These are phyloP conservation scores for Ceratocystis huliohia DNA, from an alignment of 2,329 filamentous ascomycete species.

Conservation along the genomic window DNA sequence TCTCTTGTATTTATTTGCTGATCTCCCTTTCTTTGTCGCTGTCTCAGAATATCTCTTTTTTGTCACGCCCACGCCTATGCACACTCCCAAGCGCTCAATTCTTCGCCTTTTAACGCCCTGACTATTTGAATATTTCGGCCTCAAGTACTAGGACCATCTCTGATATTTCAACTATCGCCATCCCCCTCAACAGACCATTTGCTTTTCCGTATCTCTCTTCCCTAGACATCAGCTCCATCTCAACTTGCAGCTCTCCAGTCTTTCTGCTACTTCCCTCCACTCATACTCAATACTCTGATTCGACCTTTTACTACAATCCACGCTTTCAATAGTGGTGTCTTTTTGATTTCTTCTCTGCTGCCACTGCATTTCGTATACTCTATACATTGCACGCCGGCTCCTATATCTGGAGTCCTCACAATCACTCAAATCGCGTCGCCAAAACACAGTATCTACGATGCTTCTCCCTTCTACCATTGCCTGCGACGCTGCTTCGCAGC, in stretches of 20 bases:
- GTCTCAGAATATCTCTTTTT: constrained; percentile 7
- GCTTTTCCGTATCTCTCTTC: constrained; percentile 8
- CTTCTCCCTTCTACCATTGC: constrained; percentile 46
- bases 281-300: not conserved
- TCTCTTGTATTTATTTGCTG: not conserved
- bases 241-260: not conserved
- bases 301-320: not conserved
- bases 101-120: not conserved
- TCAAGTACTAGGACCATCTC: not conserved
- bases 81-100: not conserved
- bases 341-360: not conserved
- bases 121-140: not conserved
- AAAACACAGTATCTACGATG: constrained; percentile 31
- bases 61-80: constrained; percentile 1
- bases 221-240: not conserved
- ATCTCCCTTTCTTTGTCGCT: constrained; percentile 3
- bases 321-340: constrained; percentile 11
- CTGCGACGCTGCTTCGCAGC: constrained; percentile 43
- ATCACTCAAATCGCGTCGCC: not conserved
- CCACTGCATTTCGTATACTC: not conserved
- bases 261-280: not conserved
- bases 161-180: constrained; percentile 19
- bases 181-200: constrained; percentile 10
- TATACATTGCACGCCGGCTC: not conserved
- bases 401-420: not conserved